Percentiles rank a stretch among this genome's conserved stretches.
Conservation (phyloP, 805 yeast genomes). For the Ogataea trehalophila region DNA sequence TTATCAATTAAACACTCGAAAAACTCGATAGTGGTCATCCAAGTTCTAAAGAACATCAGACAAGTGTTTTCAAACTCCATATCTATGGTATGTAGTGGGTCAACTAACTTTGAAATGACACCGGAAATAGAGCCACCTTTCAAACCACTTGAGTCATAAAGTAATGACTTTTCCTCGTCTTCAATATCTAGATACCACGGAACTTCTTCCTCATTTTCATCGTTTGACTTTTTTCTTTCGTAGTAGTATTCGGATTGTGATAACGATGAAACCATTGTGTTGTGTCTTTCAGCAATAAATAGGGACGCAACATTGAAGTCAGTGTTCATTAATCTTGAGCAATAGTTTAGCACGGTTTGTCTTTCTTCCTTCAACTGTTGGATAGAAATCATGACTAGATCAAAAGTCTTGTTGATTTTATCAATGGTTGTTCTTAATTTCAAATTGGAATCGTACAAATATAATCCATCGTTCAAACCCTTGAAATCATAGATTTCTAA, state of each 20-base stretch:
- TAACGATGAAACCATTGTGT: conserved; percentile 27
- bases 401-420: conserved; percentile 33
- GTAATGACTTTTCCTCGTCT: conserved; percentile 41
- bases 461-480: conserved; percentile 33
- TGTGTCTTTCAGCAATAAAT: conserved; percentile 42
- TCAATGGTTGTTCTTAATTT: conserved; percentile 35
- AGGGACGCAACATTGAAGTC: conserved; percentile 57
- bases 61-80: conserved; percentile 63
- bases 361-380: conserved; percentile 65
- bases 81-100: conserved; percentile 56
- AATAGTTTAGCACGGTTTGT: conserved; percentile 63
- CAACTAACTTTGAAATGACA: conserved; percentile 73
- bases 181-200: conserved; percentile 77
- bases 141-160: conserved; percentile 67
- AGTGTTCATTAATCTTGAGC: conserved; percentile 73
- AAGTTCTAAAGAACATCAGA: conserved; percentile 70
- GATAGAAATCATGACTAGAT: conserved; percentile 36
- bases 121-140: conserved; percentile 84
- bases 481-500: conserved; percentile 34
- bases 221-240: conserved; percentile 34
- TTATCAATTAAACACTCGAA: conserved; percentile 55
- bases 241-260: conserved; percentile 28
- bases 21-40: conserved; percentile 62
- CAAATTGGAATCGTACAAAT: conserved; percentile 23
- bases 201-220: conserved; percentile 35